Evolutionary conservation across 1,284 basidiomycete species (phyloP).

Genomic region (Ceratobasidium sp.): DNA sequence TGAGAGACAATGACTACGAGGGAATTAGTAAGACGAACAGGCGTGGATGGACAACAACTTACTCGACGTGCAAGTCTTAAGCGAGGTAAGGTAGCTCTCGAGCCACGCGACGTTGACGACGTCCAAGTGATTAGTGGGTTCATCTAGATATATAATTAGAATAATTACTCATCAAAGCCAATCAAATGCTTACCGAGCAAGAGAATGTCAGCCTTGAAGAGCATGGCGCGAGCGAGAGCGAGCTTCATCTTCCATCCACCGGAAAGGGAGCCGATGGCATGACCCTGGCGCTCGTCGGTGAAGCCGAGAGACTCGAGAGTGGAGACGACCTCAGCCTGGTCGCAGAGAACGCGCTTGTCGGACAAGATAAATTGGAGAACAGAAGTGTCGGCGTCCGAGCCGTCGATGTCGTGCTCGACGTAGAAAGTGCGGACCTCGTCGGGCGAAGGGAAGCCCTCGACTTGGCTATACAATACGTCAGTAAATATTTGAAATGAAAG

Average conservation of each 20-base stretch:
- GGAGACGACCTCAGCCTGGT: slow-evolving; percentile 78
- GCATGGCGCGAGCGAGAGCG: slow-evolving; percentile 96
- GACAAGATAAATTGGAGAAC: slow-evolving; percentile 89
- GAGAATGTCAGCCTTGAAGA: slow-evolving; percentile 98
- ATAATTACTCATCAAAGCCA: too few relatives aligned
- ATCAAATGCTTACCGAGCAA: slow-evolving; percentile 68
- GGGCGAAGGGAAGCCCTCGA: slow-evolving; percentile 97
- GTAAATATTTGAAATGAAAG: slow-evolving; percentile 15
- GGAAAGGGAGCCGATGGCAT: slow-evolving; percentile 91
- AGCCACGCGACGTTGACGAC: slow-evolving; percentile 98
- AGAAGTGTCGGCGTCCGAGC: slow-evolving; percentile 92
- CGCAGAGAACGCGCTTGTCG: slow-evolving; percentile 87
- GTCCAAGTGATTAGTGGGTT: slow-evolving; percentile 98
- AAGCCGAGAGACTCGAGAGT: slow-evolving; percentile 94
- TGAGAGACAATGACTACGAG: slow-evolving; percentile 91
- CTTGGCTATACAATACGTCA: slow-evolving; percentile 70
- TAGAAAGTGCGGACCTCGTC: slow-evolving; percentile 98
- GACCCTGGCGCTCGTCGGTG: slow-evolving; percentile 85
- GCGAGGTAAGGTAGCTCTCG: slow-evolving; percentile 92
- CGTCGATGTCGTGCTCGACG: slow-evolving; percentile 99
- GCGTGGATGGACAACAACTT: slow-evolving; percentile 56
- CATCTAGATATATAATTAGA: slow-evolving; percentile 61
- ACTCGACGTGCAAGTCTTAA: slow-evolving; percentile 94
- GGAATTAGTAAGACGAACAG: slow-evolving; percentile 50
- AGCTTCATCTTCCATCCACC: slow-evolving; percentile 99